These are phyloP conservation scores for Trichophaea hybrida DNA, from an alignment of 2,329 filamentous ascomycete species.

Conservation along the genomic window DNA sequence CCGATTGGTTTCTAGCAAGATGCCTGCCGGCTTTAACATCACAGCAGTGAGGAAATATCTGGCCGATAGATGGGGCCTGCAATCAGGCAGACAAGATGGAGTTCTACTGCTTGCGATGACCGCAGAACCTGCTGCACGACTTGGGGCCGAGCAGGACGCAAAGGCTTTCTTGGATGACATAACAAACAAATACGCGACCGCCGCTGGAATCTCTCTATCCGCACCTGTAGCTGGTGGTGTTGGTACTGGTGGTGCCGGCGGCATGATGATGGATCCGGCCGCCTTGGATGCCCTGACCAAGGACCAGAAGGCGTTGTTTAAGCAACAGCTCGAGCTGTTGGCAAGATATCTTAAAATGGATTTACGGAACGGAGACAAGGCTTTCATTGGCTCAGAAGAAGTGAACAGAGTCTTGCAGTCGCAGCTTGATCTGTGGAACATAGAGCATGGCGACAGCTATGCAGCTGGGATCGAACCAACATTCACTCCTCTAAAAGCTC, in stretches of 20 bases:
- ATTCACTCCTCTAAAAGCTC: conserved; percentile 85
- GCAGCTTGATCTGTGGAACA: conserved; percentile 86
- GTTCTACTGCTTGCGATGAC: conserved; percentile 78
- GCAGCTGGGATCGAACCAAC: conserved; percentile 85
- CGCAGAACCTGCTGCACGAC: conserved; percentile 75
- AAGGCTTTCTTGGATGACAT: conserved; percentile 85
- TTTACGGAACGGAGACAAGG: conserved; percentile 89
- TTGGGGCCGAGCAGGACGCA: conserved; percentile 78
- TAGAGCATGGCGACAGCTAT: conserved; percentile 94
- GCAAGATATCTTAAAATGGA: conserved; percentile 96
- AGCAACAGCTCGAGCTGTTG: conserved; percentile 91
- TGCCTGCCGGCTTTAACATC: conserved; percentile 99
- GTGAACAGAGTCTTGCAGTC: conserved; percentile 77
- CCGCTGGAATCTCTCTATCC: conserved; percentile 69
- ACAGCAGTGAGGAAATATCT: conserved; percentile 89
- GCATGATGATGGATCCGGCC: conserved; percentile 99
- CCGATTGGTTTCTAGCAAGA: conserved; percentile 92
- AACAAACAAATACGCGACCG: conserved; percentile 74
- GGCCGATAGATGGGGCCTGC: conserved; percentile 84
- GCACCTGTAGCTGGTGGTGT: conserved; percentile 56
- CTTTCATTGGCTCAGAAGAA: conserved; percentile 69
- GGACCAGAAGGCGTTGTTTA: conserved; percentile 89
- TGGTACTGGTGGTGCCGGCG: conserved; percentile 49
- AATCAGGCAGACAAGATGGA: conserved; percentile 74
- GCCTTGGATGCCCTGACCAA: conserved; percentile 94